Percentiles rank a stretch among this genome's conserved stretches.
These are phyloP conservation scores for Lithohypha guttulata DNA, from an alignment of 2,329 filamentous ascomycete genomes.

Conservation along the genomic window DNA sequence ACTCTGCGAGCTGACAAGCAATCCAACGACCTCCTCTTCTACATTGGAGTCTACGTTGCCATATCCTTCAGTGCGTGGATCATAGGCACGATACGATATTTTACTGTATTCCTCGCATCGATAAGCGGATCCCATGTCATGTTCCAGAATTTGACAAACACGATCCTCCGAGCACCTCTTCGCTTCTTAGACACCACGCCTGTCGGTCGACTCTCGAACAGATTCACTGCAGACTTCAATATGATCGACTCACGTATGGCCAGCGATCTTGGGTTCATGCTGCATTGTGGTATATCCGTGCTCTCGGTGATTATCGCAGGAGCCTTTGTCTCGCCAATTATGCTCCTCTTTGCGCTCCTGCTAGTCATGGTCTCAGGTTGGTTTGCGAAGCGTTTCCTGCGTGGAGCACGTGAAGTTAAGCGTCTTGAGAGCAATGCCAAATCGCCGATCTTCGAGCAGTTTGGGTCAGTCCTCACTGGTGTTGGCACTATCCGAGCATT, in stretches of 20 bases:
- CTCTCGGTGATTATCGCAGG: conserved; percentile 56
- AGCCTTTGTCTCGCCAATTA: conserved; percentile 55
- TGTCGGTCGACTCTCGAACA: conserved; percentile 63
- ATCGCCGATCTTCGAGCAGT: conserved; percentile 70
- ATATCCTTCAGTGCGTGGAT: conserved; percentile 46
- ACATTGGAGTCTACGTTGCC: conserved; percentile 56
- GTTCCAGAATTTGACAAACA: conserved; percentile 56
- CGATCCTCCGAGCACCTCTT: conserved; percentile 61
- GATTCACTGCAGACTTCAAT: conserved; percentile 68
- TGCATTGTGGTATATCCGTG: conserved; percentile 51
- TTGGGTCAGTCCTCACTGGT: conserved; percentile 60
- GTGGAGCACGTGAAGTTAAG: conserved; percentile 64
- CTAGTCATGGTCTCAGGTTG: conserved; percentile 49
- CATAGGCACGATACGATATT: conserved; percentile 52
- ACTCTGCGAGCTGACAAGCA: background rate
- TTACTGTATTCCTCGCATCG: conserved; percentile 53
- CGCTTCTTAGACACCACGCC: conserved; percentile 73
- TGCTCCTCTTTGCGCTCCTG: conserved; percentile 51
- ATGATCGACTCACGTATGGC: conserved; percentile 59
- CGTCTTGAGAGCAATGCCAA: conserved; percentile 66
- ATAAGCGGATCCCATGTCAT: conserved; percentile 58
- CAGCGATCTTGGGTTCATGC: conserved; percentile 50
- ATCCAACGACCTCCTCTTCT: conserved; percentile 36
- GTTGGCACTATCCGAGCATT: conserved; percentile 68
- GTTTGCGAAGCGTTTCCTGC: conserved; percentile 53